These are phyloP conservation scores for Fusarium cicatricum DNA, from an alignment of 2,329 filamentous ascomycete genomes.

Conservation along the genomic window DNA sequence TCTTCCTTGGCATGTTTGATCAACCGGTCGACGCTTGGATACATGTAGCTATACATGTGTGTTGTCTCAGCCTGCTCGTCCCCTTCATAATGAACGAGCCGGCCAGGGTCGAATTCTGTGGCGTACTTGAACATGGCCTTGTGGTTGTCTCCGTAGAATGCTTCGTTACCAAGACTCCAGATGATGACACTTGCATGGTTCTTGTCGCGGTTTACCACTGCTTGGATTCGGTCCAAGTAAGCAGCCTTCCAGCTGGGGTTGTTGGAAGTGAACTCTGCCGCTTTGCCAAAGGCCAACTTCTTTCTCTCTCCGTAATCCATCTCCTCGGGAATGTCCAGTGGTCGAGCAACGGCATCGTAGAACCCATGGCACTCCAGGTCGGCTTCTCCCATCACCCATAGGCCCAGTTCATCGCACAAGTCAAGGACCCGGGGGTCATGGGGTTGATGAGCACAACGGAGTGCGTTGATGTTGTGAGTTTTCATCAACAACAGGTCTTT, in stretches of 20 bases:
- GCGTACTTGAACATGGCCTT: constrained; percentile 72
- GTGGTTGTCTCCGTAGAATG: constrained; percentile 75
- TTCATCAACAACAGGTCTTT: constrained; percentile 74
- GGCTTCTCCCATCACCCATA: constrained; percentile 66
- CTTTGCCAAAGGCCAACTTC: constrained; percentile 60
- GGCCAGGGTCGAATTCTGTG: constrained; percentile 63
- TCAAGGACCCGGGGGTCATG: constrained; percentile 68
- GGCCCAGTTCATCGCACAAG: constrained; percentile 70
- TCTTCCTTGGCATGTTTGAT: constrained; percentile 54
- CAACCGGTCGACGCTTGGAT: constrained; percentile 62
- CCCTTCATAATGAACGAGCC: constrained; percentile 73
- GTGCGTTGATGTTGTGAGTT: constrained; percentile 73
- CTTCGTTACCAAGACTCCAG: constrained; percentile 78
- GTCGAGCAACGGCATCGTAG: constrained; percentile 58
- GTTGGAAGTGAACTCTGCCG: constrained; percentile 67
- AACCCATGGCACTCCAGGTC: constrained; percentile 64
- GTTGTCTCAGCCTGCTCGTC: constrained; percentile 66
- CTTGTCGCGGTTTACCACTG: constrained; percentile 73
- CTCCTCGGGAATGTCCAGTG: constrained; percentile 61
- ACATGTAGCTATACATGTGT: constrained; percentile 76
- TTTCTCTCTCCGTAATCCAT: constrained; percentile 69
- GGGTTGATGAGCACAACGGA: constrained; percentile 74
- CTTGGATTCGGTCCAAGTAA: constrained; percentile 72
- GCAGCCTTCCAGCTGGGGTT: constrained; percentile 68
- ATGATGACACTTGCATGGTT: constrained; percentile 76